A percentile compares a stretch with the other conserved stretches of the same genome.
Evolutionary conservation across 345 rosid species (phyloP).

Genomic region (Garcia nutans): DNA sequence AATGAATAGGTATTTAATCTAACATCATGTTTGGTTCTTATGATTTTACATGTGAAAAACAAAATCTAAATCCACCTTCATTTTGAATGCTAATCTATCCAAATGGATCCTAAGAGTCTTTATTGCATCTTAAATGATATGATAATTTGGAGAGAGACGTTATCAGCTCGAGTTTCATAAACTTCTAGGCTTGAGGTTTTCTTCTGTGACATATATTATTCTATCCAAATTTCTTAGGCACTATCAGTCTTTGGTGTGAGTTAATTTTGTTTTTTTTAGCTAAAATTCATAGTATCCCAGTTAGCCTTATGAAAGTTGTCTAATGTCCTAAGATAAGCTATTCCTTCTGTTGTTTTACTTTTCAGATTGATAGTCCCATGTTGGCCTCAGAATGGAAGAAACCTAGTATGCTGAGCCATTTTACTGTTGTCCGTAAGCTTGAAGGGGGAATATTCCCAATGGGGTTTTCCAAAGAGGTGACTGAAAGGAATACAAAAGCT

Average conservation of each 20-base stretch:
- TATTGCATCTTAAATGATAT: slow-evolving; percentile 13
- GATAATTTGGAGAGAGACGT: neutral
- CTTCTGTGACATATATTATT: neutral
- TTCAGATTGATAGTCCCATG: slow-evolving; percentile 95
- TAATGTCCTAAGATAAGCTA: slow-evolving; percentile 8
- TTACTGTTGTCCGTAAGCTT: slow-evolving; percentile 87
- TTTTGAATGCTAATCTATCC: no score
- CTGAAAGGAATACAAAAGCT: slow-evolving; percentile 75
- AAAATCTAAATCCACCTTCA: no score
- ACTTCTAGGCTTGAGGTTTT: neutral
- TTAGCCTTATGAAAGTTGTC: slow-evolving; percentile 11
- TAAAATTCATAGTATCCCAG: neutral
- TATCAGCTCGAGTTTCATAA: neutral
- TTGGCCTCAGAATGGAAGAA: slow-evolving; percentile 79
- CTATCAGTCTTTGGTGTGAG: neutral
- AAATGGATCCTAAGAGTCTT: neutral
- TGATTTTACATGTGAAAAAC: no score
- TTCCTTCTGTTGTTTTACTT: slow-evolving; percentile 25
- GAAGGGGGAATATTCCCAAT: slow-evolving; percentile 88
- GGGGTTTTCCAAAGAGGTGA: slow-evolving; percentile 88
- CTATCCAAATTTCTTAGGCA: neutral
- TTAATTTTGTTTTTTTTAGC: slow-evolving; percentile 3
- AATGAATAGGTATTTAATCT: no score
- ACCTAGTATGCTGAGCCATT: slow-evolving; percentile 78
- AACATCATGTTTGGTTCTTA: no score